A percentile compares a stretch with the other conserved stretches of the same genome.
These are phyloP conservation scores for Nicotiana obtusifolia DNA, from an alignment of 257 asterid species.

Conservation along the genomic window DNA sequence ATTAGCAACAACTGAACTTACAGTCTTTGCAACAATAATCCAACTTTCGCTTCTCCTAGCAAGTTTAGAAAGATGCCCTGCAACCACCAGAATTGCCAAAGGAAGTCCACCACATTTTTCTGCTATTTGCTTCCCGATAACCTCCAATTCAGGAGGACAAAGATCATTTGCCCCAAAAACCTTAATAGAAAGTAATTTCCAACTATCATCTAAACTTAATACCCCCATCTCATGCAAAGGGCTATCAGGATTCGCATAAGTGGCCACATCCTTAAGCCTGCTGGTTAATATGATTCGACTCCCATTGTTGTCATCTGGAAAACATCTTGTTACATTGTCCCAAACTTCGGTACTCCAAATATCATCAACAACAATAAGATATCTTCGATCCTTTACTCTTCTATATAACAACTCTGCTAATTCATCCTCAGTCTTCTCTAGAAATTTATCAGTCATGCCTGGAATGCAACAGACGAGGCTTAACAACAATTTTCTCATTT, in stretches of 20 bases:
- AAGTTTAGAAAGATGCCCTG: constrained; percentile 24
- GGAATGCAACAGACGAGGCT: constrained; percentile 20
- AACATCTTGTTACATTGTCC: constrained; percentile 25
- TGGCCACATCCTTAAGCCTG: constrained; percentile 20
- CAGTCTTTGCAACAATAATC: constrained; percentile 18
- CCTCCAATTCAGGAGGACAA: constrained; percentile 26
- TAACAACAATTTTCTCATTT: constrained; percentile 13
- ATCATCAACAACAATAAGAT: constrained; percentile 35
- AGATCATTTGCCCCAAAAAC: constrained; percentile 16
- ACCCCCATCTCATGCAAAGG: constrained; percentile 26
- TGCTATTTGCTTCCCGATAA: constrained; percentile 25
- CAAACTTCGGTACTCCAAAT: constrained; percentile 24
- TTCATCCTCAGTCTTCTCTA: constrained; percentile 15
- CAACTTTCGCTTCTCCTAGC: constrained; percentile 19
- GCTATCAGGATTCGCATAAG: constrained; percentile 9
- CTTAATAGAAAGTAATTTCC: constrained; percentile 26
- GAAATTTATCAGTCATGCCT: constrained; percentile 11
- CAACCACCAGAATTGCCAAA: constrained; percentile 35
- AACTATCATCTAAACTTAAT: constrained; percentile 27
- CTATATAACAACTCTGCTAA: constrained; percentile 23
- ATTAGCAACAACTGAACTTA: constrained; percentile 15
- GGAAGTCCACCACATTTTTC: constrained; percentile 36
- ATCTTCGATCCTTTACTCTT: constrained; percentile 25
- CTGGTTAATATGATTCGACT: constrained; percentile 34
- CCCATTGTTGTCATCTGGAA: constrained; percentile 34